Evolutionary conservation across 768 basidiomycete species (phyloP).

Genomic region (Auricularia sp.): DNA sequence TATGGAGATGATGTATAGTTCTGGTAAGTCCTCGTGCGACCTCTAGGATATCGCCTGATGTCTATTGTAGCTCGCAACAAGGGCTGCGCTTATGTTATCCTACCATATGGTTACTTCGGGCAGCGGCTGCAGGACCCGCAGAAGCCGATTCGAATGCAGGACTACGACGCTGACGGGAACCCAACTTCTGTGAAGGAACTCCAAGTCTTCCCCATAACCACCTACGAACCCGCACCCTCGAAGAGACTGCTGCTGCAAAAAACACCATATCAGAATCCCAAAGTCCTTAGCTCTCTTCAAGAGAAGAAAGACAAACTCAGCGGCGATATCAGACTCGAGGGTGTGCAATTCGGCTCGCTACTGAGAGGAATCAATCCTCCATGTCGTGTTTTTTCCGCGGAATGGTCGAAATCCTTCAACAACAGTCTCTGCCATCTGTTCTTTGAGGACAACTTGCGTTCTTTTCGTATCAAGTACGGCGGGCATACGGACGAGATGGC

Average conservation of each 20-base stretch:
- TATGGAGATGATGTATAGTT: background rate
- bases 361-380: background rate
- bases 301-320: background rate
- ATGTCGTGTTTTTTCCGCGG: background rate
- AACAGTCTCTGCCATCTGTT: background rate
- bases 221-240: background rate
- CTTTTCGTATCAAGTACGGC: background rate
- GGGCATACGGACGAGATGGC: background rate
- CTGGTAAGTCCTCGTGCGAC: background rate
- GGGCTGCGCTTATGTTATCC: background rate
- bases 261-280: background rate
- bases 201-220: background rate
- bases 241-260: background rate
- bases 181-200: background rate
- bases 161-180: background rate
- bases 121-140: background rate
- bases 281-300: background rate
- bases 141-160: background rate
- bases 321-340: background rate
- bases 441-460: background rate
- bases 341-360: background rate
- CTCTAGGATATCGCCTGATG: background rate
- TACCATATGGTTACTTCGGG: background rate
- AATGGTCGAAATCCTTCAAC: background rate
- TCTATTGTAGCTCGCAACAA: background rate